Evolutionary conservation across 345 rosid genomes (phyloP).

Genomic region (Brassica juncea): DNA sequence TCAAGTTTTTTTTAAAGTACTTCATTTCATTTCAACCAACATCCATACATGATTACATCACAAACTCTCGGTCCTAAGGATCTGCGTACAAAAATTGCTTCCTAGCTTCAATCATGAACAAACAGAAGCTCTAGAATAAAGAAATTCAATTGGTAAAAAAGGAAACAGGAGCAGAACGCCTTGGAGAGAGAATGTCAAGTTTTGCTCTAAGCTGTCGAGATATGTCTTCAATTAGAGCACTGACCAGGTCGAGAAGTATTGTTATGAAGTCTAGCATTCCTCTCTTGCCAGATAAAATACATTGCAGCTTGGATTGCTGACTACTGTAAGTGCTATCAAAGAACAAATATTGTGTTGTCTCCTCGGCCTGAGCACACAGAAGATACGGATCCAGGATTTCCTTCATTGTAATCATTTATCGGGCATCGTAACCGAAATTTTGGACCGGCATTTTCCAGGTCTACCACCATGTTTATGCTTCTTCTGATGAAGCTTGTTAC

Average conservation of each 20-base stretch:
- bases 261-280: background rate
- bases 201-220: background rate
- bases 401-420: slow-evolving; percentile 3
- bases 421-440: background rate
- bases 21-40: slow-evolving; percentile 35
- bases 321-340: background rate
- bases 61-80: background rate
- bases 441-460: background rate
- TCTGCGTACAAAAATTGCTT: background rate
- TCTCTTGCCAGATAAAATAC: background rate
- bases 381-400: background rate
- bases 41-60: too few relatives aligned
- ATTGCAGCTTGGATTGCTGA: background rate
- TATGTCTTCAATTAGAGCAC: background rate
- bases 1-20: slow-evolving; percentile 38
- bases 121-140: background rate
- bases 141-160: background rate
- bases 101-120: background rate
- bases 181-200: background rate
- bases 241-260: background rate
- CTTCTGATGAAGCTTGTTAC: background rate
- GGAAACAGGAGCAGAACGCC: background rate
- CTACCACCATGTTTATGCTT: background rate
- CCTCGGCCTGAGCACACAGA: background rate
- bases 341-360: background rate